Evolutionary conservation across 768 basidiomycete genomes (phyloP).

Genomic region (Fistulinella prunicolor): DNA sequence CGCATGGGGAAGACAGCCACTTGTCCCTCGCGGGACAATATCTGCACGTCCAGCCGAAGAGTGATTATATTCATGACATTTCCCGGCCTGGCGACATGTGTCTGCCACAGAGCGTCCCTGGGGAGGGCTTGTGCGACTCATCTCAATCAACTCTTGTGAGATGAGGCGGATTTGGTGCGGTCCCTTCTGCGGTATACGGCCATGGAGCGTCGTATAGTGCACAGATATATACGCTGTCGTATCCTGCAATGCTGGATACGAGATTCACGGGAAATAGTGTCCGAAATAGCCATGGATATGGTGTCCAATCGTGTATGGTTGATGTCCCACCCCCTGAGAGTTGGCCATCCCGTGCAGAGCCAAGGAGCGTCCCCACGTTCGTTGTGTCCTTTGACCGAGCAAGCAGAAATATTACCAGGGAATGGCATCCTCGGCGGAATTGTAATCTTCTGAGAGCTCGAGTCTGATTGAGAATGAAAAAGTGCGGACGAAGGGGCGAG

Average conservation of each 20-base stretch:
- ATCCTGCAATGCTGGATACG: conserved; percentile 14
- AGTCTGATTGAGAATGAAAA: conserved; percentile 20
- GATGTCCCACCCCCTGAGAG: neutral
- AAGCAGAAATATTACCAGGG: conserved; percentile 23
- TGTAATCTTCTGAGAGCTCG: conserved; percentile 24
- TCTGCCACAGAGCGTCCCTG: conserved; percentile 11
- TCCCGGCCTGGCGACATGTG: conserved; percentile 19
- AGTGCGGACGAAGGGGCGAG: conserved; percentile 1
- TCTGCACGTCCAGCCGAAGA: neutral
- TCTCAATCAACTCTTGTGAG: conserved; percentile 17
- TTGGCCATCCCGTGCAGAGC: conserved; percentile 4
- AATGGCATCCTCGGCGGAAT: conserved; percentile 22
- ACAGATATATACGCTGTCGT: conserved; percentile 7
- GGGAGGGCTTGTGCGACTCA: conserved; percentile 12
- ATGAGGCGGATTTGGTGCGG: conserved; percentile 19
- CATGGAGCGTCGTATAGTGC: neutral
- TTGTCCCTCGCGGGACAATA: neutral
- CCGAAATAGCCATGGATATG: neutral
- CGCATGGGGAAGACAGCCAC: conserved; percentile 7
- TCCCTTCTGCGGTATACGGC: conserved; percentile 6
- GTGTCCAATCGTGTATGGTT: neutral
- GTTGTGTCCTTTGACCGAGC: neutral
- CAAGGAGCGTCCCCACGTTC: neutral
- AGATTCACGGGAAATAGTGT: conserved; percentile 1
- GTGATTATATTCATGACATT: conserved; percentile 18